Percentiles rank a stretch among this genome's conserved stretches.
Conservation (phyloP, 768 basidiomycete species). For the Naganishia onofrii region DNA sequence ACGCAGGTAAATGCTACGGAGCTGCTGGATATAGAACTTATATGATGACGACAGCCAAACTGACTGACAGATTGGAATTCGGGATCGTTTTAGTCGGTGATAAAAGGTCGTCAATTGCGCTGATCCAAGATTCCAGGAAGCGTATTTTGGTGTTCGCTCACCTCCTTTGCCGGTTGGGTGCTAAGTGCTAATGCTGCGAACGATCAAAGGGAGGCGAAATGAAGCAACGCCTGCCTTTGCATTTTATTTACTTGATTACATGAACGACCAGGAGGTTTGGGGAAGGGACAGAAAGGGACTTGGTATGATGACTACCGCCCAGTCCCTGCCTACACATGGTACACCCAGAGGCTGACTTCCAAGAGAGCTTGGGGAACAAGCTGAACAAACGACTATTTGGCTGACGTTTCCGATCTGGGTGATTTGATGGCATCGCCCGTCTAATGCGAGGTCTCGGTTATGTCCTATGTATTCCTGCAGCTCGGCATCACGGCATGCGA, state of each 20-base stretch:
- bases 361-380: background rate
- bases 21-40: background rate
- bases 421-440: background rate
- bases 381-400: background rate
- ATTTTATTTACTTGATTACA: background rate
- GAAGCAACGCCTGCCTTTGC: background rate
- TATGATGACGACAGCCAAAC: background rate
- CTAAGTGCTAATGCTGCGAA: background rate
- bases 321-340: background rate
- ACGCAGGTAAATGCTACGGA: too few relatives aligned
- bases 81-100: background rate
- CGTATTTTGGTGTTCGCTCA: slow-evolving; percentile 4
- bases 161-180: slow-evolving; percentile 1
- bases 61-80: too few relatives aligned
- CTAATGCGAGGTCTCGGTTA: background rate
- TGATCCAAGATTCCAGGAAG: background rate
- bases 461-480: too few relatives aligned
- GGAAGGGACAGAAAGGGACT: background rate
- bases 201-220: slow-evolving; percentile 3
- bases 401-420: background rate
- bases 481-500: too few relatives aligned
- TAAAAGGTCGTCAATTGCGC: background rate
- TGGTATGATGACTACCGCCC: too few relatives aligned
- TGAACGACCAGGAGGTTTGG: background rate
- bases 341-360: background rate